phyloP scores from a whole-genome alignment of 768 basidiomycete genomes.

The Boletus pseudo-olivaceus region DNA sequence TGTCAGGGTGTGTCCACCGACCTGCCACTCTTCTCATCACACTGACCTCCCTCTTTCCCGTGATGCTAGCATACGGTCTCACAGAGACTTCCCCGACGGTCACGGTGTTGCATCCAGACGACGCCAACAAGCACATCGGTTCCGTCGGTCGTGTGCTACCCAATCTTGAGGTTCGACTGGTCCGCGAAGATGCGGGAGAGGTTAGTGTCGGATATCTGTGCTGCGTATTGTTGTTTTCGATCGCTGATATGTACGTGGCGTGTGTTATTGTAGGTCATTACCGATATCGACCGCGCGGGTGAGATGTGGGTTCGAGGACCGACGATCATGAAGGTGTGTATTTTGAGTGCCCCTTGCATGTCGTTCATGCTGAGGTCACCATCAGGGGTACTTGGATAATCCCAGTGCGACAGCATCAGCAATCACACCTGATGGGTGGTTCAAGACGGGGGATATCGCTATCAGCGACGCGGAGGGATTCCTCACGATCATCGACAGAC shows the following conservation, averaged over 20 bases:
- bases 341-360: not conserved
- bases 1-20: constrained; percentile 44
- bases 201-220: constrained; percentile 1
- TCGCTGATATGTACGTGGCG: not conserved
- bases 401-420: constrained; percentile 60
- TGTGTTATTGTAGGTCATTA: constrained; percentile 19
- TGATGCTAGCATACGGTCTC: constrained; percentile 60
- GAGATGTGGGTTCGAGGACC: constrained; percentile 84
- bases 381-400: constrained; percentile 74
- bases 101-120: constrained; percentile 47
- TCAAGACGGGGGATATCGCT: constrained; percentile 87
- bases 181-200: constrained; percentile 59
- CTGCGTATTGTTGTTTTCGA: not conserved
- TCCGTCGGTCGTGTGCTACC: constrained; percentile 69
- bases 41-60: not conserved
- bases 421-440: constrained; percentile 75
- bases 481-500: constrained; percentile 70
- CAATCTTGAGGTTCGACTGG: constrained; percentile 70
- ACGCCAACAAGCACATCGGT: constrained; percentile 51
- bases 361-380: not conserved
- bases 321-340: constrained; percentile 70
- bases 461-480: constrained; percentile 64
- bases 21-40: not conserved
- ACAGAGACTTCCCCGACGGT: constrained; percentile 81
- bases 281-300: constrained; percentile 46